phyloP scores from a whole-genome alignment of 1,284 basidiomycete genomes.

The Boletellus dicymbophilus region DNA sequence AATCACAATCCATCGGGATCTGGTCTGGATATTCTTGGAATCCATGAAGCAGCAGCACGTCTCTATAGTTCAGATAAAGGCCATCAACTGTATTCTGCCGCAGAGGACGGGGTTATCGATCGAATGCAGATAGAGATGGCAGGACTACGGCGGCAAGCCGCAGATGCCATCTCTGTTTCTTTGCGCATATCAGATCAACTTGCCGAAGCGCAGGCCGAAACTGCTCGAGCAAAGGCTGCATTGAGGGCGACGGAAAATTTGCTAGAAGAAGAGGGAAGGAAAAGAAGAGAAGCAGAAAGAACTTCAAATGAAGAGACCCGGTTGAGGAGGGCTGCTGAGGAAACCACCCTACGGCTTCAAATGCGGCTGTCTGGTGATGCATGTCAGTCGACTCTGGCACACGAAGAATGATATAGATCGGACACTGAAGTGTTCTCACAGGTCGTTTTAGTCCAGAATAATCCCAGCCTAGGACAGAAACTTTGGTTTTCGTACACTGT shows the following conservation, averaged over 20 bases:
- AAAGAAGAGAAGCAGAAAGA: slow-evolving; percentile 59
- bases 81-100: slow-evolving; percentile 19
- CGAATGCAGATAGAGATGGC: slow-evolving; percentile 64
- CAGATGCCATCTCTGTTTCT: slow-evolving; percentile 63
- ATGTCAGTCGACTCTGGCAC: background rate
- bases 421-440: background rate
- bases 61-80: slow-evolving; percentile 27
- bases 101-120: slow-evolving; percentile 48
- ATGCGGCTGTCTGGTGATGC: slow-evolving; percentile 8
- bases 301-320: slow-evolving; percentile 50
- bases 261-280: slow-evolving; percentile 59
- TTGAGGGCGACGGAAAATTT: slow-evolving; percentile 54
- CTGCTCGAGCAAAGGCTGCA: slow-evolving; percentile 50
- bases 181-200: slow-evolving; percentile 65
- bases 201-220: slow-evolving; percentile 59
- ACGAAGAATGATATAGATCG: too few relatives aligned
- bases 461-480: slow-evolving; percentile 18
- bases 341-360: slow-evolving; percentile 32
- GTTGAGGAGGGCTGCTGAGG: slow-evolving; percentile 52
- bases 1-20: slow-evolving; percentile 40
- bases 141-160: slow-evolving; percentile 58
- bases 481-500: background rate
- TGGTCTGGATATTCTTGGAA: slow-evolving; percentile 32
- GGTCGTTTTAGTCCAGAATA: too few relatives aligned
- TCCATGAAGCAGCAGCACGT: slow-evolving; percentile 30